Percentiles rank a stretch among this genome's conserved stretches.
These are phyloP conservation scores for Fusarium secorum DNA, from an alignment of 2,329 filamentous ascomycete species.

Conservation along the genomic window DNA sequence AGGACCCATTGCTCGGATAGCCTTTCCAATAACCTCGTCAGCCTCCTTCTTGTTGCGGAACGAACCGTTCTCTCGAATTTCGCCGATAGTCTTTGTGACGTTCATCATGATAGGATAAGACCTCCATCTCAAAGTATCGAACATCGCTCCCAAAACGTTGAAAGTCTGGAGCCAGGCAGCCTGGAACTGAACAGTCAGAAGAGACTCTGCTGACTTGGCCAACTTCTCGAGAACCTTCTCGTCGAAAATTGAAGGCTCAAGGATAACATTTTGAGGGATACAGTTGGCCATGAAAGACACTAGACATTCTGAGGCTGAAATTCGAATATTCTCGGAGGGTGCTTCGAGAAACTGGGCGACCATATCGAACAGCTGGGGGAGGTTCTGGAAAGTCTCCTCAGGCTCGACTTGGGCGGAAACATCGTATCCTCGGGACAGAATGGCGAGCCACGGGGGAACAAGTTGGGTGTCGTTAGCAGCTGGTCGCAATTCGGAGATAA, in stretches of 20 bases:
- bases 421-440: constrained; percentile 92
- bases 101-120: constrained; percentile 79
- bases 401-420: constrained; percentile 88
- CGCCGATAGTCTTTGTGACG: constrained; percentile 81
- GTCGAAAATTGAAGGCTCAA: constrained; percentile 91
- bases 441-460: constrained; percentile 94
- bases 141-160: constrained; percentile 84
- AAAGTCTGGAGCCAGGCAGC: constrained; percentile 95
- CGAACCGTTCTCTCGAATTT: constrained; percentile 84
- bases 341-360: constrained; percentile 85
- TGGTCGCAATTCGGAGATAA: constrained; percentile 90
- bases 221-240: constrained; percentile 89
- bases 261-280: constrained; percentile 80
- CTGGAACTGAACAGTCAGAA: constrained; percentile 91
- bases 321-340: constrained; percentile 88
- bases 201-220: constrained; percentile 72
- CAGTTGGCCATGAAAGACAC: constrained; percentile 94
- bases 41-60: constrained; percentile 96
- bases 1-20: constrained; percentile 88
- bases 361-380: constrained; percentile 84
- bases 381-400: constrained; percentile 88
- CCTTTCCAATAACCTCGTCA: constrained; percentile 87
- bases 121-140: constrained; percentile 85
- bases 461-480: constrained; percentile 94
- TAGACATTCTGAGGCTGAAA: constrained; percentile 93